Evolutionary conservation across 495 filamentous ascomycete genomes (phyloP).

Genomic region (Penicillium flavigenum): DNA sequence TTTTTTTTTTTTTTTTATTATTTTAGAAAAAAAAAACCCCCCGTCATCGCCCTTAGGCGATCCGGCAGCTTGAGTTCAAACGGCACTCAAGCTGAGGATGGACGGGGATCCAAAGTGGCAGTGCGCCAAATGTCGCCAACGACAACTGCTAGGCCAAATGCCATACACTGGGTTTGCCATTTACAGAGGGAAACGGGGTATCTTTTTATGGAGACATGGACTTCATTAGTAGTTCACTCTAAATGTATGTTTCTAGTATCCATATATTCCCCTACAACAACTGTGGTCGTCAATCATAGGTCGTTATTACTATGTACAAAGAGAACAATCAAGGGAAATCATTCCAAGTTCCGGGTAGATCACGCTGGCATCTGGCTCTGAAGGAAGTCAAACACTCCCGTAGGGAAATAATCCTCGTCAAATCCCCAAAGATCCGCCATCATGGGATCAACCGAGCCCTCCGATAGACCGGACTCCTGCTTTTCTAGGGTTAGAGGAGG

Average conservation of each 20-base stretch:
- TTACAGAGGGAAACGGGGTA: neutral
- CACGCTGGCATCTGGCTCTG: constrained; percentile 50
- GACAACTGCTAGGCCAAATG: too few relatives aligned
- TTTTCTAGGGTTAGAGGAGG: constrained; percentile 24
- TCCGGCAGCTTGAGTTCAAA: too few relatives aligned
- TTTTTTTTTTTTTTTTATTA: too few relatives aligned
- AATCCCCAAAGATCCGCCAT: constrained; percentile 51
- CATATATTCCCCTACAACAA: constrained; percentile 9
- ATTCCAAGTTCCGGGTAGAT: constrained; percentile 7
- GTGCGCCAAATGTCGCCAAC: too few relatives aligned
- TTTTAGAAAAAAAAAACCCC: too few relatives aligned
- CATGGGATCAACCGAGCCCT: constrained; percentile 49
- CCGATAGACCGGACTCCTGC: constrained; percentile 39
- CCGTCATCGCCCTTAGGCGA: too few relatives aligned
- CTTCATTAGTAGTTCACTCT: constrained; percentile 9
- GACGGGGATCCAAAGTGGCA: too few relatives aligned
- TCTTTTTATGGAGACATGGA: neutral
- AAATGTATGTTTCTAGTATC: constrained; percentile 2
- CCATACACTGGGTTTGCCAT: neutral
- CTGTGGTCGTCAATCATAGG: constrained; percentile 2
- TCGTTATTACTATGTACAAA: constrained; percentile 16
- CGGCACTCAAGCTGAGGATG: too few relatives aligned
- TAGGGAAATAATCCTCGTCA: constrained; percentile 51
- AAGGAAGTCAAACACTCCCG: constrained; percentile 50
- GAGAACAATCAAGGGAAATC: constrained; percentile 1